These are phyloP conservation scores for Tetrastigma voinierianum DNA, from an alignment of 164 flowering plant genomes.

Conservation along the genomic window DNA sequence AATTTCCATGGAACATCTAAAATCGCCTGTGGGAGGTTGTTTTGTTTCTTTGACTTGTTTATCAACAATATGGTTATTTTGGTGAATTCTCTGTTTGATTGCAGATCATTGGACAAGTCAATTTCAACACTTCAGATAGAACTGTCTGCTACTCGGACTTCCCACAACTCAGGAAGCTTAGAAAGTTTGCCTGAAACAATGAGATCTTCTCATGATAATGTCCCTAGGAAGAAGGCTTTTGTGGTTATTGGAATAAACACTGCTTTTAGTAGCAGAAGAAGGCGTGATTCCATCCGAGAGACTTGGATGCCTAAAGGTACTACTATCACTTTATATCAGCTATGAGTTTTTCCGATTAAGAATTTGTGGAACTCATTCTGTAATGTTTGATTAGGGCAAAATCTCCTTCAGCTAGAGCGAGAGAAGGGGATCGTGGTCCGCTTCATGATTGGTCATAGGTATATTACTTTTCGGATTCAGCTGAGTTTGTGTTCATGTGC, in stretches of 20 bases:
- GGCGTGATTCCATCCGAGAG: slow-evolving; percentile 60
- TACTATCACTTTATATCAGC: neutral
- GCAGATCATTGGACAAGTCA: slow-evolving; percentile 51
- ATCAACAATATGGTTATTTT: no score
- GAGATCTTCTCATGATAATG: slow-evolving; percentile 21
- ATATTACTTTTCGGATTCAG: neutral
- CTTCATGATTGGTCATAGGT: slow-evolving; percentile 26
- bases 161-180: slow-evolving; percentile 24
- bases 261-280: slow-evolving; percentile 55
- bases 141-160: slow-evolving; percentile 43
- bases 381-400: slow-evolving; percentile 11
- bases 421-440: slow-evolving; percentile 21
- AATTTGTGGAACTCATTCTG: no score
- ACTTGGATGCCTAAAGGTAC: slow-evolving; percentile 77
- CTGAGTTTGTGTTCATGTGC: no score
- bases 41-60: no score
- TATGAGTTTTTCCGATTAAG: no score
- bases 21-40: no score
- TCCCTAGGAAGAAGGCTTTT: slow-evolving; percentile 44
- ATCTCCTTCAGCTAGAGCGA: slow-evolving; percentile 15
- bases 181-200: slow-evolving; percentile 4
- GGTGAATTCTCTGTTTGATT: no score
- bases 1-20: no score
- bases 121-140: slow-evolving; percentile 63
- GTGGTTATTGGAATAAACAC: slow-evolving; percentile 10